Percentiles rank a stretch among this genome's conserved stretches.
These are phyloP conservation scores for Phytophthora cryptogea DNA, from an alignment of 352 stramenopile species.

Conservation along the genomic window DNA sequence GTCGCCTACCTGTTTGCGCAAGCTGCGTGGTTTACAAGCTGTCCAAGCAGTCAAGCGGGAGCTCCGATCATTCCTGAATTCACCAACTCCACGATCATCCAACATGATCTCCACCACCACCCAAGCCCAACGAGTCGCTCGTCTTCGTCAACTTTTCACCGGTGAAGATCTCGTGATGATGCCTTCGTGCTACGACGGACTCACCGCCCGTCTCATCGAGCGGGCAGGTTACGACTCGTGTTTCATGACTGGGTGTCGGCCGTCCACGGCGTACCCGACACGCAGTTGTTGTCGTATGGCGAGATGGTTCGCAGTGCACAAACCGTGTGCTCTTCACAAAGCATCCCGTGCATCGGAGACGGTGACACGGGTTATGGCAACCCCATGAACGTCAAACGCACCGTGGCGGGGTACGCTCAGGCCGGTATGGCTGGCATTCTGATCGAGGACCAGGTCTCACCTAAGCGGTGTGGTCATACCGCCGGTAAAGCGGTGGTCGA, in stretches of 20 bases:
- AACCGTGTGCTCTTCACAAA: constrained; percentile 40
- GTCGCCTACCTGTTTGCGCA: background rate
- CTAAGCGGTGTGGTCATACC: constrained; percentile 94
- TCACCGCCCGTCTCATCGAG: constrained; percentile 89
- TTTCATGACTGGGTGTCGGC: constrained; percentile 94
- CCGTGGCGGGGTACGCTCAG: constrained; percentile 87
- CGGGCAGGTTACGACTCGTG: constrained; percentile 87
- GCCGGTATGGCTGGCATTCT: constrained; percentile 93
- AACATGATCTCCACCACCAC: constrained; percentile 34
- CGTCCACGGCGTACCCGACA: constrained; percentile 88
- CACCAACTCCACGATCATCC: background rate
- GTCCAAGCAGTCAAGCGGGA: background rate
- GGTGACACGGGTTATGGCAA: constrained; percentile 93
- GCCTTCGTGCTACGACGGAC: constrained; percentile 92
- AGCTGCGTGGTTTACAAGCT: background rate
- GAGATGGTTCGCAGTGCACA: constrained; percentile 54
- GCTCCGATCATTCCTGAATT: constrained; percentile 7
- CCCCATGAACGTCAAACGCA: constrained; percentile 92
- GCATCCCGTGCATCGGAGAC: constrained; percentile 74
- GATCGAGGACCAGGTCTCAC: constrained; percentile 93
- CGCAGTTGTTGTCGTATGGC: constrained; percentile 59
- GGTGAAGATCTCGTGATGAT: constrained; percentile 76
- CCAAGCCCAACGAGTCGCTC: constrained; percentile 46
- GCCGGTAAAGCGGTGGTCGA: constrained; percentile 87
- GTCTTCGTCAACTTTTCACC: constrained; percentile 47